Base-by-base conservation (phyloP, 2,329 filamentous ascomycete genomes). In the Westerdykella ornata region DNA sequence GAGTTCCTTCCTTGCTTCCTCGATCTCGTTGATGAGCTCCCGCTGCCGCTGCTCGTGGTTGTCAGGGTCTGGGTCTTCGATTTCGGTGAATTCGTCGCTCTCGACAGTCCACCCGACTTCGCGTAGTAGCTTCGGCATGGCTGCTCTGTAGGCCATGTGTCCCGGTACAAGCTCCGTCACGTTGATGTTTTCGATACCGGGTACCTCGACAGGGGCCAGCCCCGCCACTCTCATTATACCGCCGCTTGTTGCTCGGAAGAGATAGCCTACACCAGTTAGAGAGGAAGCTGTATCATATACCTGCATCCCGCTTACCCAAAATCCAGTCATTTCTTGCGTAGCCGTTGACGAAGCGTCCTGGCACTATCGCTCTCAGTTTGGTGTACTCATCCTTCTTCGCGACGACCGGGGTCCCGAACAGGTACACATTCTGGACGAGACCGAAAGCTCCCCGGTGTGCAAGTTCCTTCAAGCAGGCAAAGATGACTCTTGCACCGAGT, bases 271-370 rank as follows among this genome's bases (percentile, higher is more conserved):
- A 22, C 7, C 28, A 29, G 44, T 55, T 39, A 60, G 45, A 36
- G 20, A 16, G 8, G n/a, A n/a, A n/a, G 11, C 18, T 17, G 28
- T 12, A 22, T 31, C 9, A 37, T 18, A 5, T 18, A 15, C 11
- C 6, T 13, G 15, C 35, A 13, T 12, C 26, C 15, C 26, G 51
- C 62, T 37, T 57, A 46, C 84, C 88, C 37, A 98, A 68, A 57
- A 98, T 97, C 92, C 92, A 98, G 68, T 98, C 92, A 62, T 92
- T 96, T 36, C 78, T 84, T 53, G 92, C 86, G 68, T 89, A 98
- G 13, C 87, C 92, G 59, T 95, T 98, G 49, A 98, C 81, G 53
- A 97, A 95, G 32, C 89, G 80, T n/a, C 92, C 92, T 6, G 86
- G 77, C 3, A 97, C 85, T 3, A 95, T 82, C n/a, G 83, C 83